Evolutionary conservation across 2,329 filamentous ascomycete species (phyloP), one percentile per base, ranked within the genome.

Genomic region (Fusarium sp.): DNA sequence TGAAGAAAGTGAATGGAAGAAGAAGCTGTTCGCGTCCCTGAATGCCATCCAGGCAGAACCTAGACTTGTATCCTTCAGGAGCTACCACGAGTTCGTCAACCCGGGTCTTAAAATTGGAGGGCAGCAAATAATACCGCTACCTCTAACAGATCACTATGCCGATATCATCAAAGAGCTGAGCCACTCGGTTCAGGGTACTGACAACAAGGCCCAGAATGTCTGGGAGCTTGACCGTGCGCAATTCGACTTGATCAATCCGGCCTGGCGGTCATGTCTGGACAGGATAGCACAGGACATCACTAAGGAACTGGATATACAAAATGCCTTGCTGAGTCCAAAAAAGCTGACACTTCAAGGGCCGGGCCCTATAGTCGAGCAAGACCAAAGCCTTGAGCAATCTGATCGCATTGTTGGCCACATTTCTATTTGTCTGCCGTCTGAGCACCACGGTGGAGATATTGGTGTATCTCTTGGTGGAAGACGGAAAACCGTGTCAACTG

Each of bases 191-290:
- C 56, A 42, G 22, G 31, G 20, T 14, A 26, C 58, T 15, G 44
- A 58, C 18, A 44, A 15, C n/a, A 18, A 51, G 28, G 28, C 28
- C 35, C 20, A 36, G 31, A 72, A 75, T 20, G 42, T 48, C 8
- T 74, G 71, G 68, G 64, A 72, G 33, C 57, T 75, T 17, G 51
- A 69, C 28, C 45, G 18, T 20, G 33, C 63, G 18, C 58, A 72
- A 26, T 74, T 75, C 47, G 26, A 64, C 20, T 44, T 72, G 41
- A 52, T 38, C 28, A 75, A 74, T 39, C 71, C 68, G 3, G 47
- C 51, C 3, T 74, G 71, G 71, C n/a, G 28, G 3, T 35, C n/a
- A 15, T 69, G 49, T 13, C 49, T 74, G 18, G 31, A 59, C 10
- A 48, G 38, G 22, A 41, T 74, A 10, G 31, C 49, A 5, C 8